Conservation (phyloP, 2,329 filamentous ascomycete genomes). For the Cladosporium sp. region DNA sequence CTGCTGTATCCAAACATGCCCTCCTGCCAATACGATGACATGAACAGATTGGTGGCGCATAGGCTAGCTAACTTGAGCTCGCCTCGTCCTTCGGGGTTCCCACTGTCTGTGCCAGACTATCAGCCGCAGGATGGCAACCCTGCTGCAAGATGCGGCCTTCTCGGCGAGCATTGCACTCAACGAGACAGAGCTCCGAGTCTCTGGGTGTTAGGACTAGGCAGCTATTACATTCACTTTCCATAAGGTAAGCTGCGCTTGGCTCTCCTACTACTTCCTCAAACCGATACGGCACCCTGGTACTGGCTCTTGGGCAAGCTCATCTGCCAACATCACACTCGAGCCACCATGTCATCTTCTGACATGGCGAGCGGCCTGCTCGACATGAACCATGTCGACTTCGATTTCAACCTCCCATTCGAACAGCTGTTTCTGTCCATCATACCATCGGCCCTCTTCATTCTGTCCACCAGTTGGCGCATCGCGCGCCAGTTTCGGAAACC, state of each 20-base stretch:
- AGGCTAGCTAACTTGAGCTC: background rate
- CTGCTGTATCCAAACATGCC: background rate
- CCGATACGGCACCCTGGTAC: background rate
- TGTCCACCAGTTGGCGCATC: background rate
- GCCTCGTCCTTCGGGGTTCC: background rate
- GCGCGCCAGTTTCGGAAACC: background rate
- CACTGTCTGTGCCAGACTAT: background rate
- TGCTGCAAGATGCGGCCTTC: background rate
- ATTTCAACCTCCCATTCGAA: background rate
- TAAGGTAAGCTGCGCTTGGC: background rate
- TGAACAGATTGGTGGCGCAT: background rate
- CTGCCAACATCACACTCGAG: background rate
- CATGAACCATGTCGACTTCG: background rate
- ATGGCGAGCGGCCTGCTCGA: slow-evolving; percentile 2
- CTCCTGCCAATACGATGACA: background rate
- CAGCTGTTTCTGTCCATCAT: background rate
- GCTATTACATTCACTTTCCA: background rate
- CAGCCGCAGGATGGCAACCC: background rate
- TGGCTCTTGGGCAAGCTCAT: background rate
- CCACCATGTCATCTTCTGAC: background rate
- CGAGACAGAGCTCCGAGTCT: background rate
- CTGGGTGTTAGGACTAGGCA: background rate
- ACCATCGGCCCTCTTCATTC: background rate
- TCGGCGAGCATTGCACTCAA: background rate
- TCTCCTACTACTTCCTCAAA: background rate